Conservation (phyloP, 176 grass and related monocot genomes). For the Pharus latifolius region DNA sequence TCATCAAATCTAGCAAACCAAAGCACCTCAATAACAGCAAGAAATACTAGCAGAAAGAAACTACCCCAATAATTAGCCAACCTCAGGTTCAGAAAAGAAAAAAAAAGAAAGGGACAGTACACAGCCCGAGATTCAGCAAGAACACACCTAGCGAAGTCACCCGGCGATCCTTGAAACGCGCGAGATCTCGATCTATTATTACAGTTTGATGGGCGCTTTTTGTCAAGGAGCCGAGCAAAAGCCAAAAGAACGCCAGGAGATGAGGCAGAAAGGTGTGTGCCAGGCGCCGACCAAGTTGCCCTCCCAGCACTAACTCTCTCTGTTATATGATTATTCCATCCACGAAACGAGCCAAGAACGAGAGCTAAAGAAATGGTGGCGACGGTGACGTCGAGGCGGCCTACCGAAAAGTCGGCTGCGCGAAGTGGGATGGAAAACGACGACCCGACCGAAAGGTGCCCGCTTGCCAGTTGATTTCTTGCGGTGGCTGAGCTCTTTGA, state of each 20-base stretch:
- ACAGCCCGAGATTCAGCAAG: not conserved
- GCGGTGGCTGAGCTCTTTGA: conserved; percentile 2
- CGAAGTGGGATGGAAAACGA: conserved; percentile 18
- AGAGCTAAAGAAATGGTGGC: not conserved
- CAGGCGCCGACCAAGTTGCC: not conserved
- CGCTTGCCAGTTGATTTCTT: too few species aligned
- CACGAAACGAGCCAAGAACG: conserved; percentile 27
- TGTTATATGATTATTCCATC: conserved; percentile 1
- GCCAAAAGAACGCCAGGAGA: conserved; percentile 18
- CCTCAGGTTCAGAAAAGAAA: not conserved
- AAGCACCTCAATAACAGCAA: not conserved
- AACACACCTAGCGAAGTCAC: not conserved
- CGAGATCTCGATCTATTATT: conserved; percentile 32
- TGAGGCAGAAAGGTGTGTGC: conserved; percentile 25
- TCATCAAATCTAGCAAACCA: not conserved
- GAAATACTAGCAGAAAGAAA: not conserved
- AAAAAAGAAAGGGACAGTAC: not conserved
- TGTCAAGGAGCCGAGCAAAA: conserved; percentile 13
- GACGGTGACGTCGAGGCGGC: conserved; percentile 5
- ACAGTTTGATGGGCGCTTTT: not conserved
- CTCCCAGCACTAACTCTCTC: not conserved
- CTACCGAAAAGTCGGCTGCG: not conserved
- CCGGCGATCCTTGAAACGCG: not conserved
- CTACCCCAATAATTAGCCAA: not conserved
- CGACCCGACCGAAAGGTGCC: conserved; percentile 22